These are phyloP conservation scores for Suhomyces maxii DNA, from an alignment of 1,139 yeast species.

Conservation along the genomic window DNA sequence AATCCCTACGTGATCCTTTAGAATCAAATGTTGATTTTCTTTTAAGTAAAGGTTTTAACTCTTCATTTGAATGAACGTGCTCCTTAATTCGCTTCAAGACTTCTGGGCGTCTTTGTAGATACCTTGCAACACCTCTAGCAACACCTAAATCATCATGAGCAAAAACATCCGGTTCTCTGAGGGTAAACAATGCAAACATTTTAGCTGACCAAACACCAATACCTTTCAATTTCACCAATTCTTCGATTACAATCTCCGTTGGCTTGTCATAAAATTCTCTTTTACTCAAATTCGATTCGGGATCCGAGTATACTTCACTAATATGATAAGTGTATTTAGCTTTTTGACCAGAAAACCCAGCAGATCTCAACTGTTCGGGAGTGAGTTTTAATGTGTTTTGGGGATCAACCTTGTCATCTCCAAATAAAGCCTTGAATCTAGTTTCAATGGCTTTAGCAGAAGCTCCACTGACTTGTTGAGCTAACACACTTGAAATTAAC, in stretches of 20 bases:
- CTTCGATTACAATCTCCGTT: constrained; percentile 53
- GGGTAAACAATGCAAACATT: constrained; percentile 77
- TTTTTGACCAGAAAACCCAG: constrained; percentile 75
- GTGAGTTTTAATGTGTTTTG: constrained; percentile 39
- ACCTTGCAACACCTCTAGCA: constrained; percentile 74
- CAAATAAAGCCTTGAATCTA: constrained; percentile 42
- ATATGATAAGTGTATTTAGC: constrained; percentile 63
- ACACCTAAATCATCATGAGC: constrained; percentile 82
- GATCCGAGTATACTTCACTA: constrained; percentile 54
- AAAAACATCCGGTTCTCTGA: constrained; percentile 67
- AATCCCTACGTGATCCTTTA: constrained; percentile 45
- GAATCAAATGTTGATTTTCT: constrained; percentile 42
- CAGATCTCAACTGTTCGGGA: constrained; percentile 51
- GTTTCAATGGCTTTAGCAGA: constrained; percentile 69
- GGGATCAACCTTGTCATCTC: constrained; percentile 54
- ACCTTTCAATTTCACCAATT: constrained; percentile 66
- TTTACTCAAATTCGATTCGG: constrained; percentile 37
- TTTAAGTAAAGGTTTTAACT: constrained; percentile 28
- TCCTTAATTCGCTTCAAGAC: constrained; percentile 42
- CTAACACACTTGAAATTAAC: constrained; percentile 50
- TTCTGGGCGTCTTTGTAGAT: constrained; percentile 57
- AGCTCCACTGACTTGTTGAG: constrained; percentile 84
- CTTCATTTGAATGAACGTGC: constrained; percentile 31
- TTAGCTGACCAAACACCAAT: constrained; percentile 91
- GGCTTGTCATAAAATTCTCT: constrained; percentile 24